A percentile compares a stretch with the other conserved stretches of the same genome.
Conservation (phyloP, 106 monocot genomes). For the Vanilla planifolia region DNA sequence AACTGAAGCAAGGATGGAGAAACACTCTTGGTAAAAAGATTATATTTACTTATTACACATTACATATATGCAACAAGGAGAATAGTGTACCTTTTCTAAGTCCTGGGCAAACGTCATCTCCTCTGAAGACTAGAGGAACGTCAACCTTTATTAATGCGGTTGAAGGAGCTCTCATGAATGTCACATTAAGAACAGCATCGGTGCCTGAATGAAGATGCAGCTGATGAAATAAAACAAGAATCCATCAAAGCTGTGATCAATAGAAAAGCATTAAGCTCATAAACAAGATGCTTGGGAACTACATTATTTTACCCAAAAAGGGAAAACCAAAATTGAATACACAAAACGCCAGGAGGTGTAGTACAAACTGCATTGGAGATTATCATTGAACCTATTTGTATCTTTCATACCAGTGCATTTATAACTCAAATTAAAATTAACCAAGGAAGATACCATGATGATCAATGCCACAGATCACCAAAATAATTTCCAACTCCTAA, state of each 20-base stretch:
- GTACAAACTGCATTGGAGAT: too few relatives aligned
- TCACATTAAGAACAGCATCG: slow-evolving; percentile 85
- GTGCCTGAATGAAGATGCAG: slow-evolving; percentile 77
- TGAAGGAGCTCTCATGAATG: slow-evolving; percentile 92
- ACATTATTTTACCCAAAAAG: too few relatives aligned
- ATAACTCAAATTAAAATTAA: too few relatives aligned
- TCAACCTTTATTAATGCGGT: slow-evolving; percentile 66
- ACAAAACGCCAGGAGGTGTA: too few relatives aligned
- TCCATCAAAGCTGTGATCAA: not conserved
- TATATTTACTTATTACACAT: too few relatives aligned
- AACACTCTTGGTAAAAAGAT: too few relatives aligned
- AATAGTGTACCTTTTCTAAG: slow-evolving; percentile 67
- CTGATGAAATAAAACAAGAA: slow-evolving; percentile 25
- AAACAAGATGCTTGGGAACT: not conserved
- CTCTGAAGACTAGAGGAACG: slow-evolving; percentile 88
- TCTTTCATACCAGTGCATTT: too few relatives aligned
- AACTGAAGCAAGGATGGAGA: too few relatives aligned
- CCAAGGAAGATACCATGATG: too few relatives aligned
- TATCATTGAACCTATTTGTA: too few relatives aligned
- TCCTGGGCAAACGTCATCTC: slow-evolving; percentile 90
- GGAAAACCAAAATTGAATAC: too few relatives aligned
- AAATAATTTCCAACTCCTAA: not conserved
- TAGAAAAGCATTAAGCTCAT: not conserved
- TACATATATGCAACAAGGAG: too few relatives aligned
- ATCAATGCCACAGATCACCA: not conserved